Base-by-base conservation (phyloP, 129 eudicot species). In the Flaveria bidentis region DNA sequence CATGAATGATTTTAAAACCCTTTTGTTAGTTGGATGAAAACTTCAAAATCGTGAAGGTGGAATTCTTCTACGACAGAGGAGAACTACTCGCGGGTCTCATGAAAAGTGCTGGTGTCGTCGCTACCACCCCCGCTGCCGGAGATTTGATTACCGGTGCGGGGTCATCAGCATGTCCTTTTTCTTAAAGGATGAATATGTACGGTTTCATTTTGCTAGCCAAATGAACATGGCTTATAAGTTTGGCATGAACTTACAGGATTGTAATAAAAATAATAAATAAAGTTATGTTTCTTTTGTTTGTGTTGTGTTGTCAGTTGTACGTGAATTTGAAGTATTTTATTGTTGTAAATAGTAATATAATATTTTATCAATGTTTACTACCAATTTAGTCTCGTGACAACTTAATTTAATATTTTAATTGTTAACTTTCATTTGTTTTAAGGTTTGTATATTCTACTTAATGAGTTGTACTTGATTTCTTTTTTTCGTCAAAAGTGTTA, bases 1-100 rank as follows among this genome's bases (percentile, higher is more conserved):
- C 5, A 63, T 30, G 45, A 28, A 3, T 63, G 46, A 82, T 13
- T 64, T 18, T 72, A n/a, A 30, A 12, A 69, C 10, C 11, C 9
- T 58, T 76, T 56, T n/a, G 11, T 23, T 22, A 81, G 89, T 72
- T 81, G 81, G 82, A 82, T 68, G 89, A 87, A 75, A 56, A 82
- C 9, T 70, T 78, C 56, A 89, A 82, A 76, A 61, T 86, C 33
- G 76, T 80, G 42, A 86, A 79, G 67, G 86, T 81, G 16, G 91
- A 89, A 76, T 84, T 79, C 82, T 89, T 82, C 58, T 89, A 56
- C 15, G 95, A 89, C 23, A 86, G 83, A 33, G 91, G 95, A 33
- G 95, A 86, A 53, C 28, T 89, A n/a, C 82, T 89, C 0, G 86
- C 82, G 13, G 73, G 76, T 13, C 88, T 89, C 39, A 63, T 72